A percentile compares a stretch with the other conserved stretches of the same genome.
phyloP scores from a whole-genome alignment of 495 filamentous ascomycete genomes.

The Neurospora sp. region DNA sequence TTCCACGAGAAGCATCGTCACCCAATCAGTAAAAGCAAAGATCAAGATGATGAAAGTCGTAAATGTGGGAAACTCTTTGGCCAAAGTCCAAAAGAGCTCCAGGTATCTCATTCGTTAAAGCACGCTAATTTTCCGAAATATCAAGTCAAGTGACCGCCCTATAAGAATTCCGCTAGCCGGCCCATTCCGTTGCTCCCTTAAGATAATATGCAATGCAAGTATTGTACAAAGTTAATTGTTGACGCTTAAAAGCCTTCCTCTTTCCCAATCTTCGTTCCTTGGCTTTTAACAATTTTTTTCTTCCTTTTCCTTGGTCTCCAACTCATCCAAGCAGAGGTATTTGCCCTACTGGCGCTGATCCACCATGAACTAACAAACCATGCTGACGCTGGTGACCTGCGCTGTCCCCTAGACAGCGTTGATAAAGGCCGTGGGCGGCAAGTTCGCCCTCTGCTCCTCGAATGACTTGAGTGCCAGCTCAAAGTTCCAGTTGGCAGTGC shows the following conservation, averaged over 20 bases:
- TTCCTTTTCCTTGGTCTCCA: background rate
- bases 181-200: background rate
- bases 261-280: background rate
- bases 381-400: background rate
- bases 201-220: background rate
- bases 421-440: slow-evolving; percentile 32
- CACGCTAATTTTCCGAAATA: background rate
- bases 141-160: background rate
- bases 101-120: background rate
- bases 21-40: background rate
- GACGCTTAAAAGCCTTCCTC: background rate
- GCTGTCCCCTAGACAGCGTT: slow-evolving; percentile 2
- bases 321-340: background rate
- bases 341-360: background rate
- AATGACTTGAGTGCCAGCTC: slow-evolving; percentile 58
- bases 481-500: slow-evolving; percentile 58
- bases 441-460: slow-evolving; percentile 40
- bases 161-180: background rate
- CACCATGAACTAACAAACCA: background rate
- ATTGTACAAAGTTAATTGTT: background rate
- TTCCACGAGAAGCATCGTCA: background rate
- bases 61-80: background rate
- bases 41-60: background rate
- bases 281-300: background rate
- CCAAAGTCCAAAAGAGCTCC: background rate